Base-by-base conservation (phyloP, 2,329 filamentous ascomycete species). In the Penicillium palitans region DNA sequence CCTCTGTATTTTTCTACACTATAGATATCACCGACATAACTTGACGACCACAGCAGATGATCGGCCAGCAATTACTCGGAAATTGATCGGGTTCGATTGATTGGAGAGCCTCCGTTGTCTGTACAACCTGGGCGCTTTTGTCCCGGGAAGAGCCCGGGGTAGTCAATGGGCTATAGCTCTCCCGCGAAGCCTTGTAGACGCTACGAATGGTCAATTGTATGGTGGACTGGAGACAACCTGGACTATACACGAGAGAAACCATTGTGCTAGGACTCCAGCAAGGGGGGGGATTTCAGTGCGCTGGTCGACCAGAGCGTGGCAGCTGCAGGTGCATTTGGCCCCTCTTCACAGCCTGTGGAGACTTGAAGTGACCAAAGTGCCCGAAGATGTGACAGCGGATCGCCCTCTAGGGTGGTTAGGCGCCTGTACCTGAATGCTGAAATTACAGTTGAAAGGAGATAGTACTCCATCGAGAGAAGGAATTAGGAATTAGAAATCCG, bases 341-440 rank as follows among this genome's bases (percentile, higher is more conserved):
- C 24, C 41, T 47, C 33, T 31, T 27, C 21, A 17, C 12, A 31
- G 17, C 29, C 66, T 63, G 58, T 66, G 66, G 62, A 57, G 39
- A 68, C 68, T 72, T 72, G 68, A 59, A 61, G 58, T 58, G 54
- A 67, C 68, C 72, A 66, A 59, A 61, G 63, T 59, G 57, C 56
- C 59, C 61, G 65, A 69, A 62, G 64, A 68, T 70, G 68, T 71
- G 68, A 73, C 68, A 70, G 68, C 69, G 65, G 69, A 70, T 69
- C 67, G 64, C 60, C 64, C 60, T 68, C 65, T 64, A 62, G 60
- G 44, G 44, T 53, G 25, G 31, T 55, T 67, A 66, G 61, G 62
- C 64, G 63, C 64, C 46, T 62, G 65, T 70, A 62, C 69, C 70
- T 68, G 65, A 60, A 66, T 65, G 58, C 47, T 53, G 40, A 45